phyloP scores from a whole-genome alignment of 2,329 filamentous ascomycete genomes.

The Aspergillus vadensis region DNA sequence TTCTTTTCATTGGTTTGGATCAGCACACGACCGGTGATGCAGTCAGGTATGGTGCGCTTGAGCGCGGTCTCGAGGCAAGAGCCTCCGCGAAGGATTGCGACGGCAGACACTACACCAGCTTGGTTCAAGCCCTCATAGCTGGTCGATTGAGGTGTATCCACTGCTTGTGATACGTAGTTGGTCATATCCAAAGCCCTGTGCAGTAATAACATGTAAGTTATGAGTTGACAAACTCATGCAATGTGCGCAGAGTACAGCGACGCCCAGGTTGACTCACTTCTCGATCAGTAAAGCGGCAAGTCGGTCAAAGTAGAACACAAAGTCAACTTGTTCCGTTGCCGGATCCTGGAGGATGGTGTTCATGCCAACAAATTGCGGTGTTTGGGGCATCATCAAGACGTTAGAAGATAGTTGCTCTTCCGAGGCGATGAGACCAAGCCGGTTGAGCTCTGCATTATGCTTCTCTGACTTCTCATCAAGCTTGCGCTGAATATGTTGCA shows the following conservation, averaged over 20 bases:
- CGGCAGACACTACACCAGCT: conserved; percentile 76
- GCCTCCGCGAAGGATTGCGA: conserved; percentile 85
- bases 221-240: not conserved
- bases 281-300: conserved; percentile 84
- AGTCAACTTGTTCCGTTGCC: conserved; percentile 79
- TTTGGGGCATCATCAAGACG: conserved; percentile 73
- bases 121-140: conserved; percentile 71
- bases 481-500: conserved; percentile 87
- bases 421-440: conserved; percentile 67
- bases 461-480: conserved; percentile 80
- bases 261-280: conserved; percentile 40
- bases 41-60: conserved; percentile 88
- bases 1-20: conserved; percentile 86
- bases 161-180: conserved; percentile 63
- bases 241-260: not conserved
- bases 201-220: conserved; percentile 6
- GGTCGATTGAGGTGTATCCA: conserved; percentile 71
- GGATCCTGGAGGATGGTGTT: conserved; percentile 86
- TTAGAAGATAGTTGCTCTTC: conserved; percentile 73
- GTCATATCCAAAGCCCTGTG: conserved; percentile 74
- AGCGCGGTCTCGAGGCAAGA: conserved; percentile 85
- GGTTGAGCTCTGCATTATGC: conserved; percentile 77
- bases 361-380: conserved; percentile 80
- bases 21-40: conserved; percentile 80
- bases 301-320: conserved; percentile 96